Evolutionary conservation across 805 yeast species (phyloP), one percentile per base, ranked within the genome.

Genomic region (Saturnispora bothae): DNA sequence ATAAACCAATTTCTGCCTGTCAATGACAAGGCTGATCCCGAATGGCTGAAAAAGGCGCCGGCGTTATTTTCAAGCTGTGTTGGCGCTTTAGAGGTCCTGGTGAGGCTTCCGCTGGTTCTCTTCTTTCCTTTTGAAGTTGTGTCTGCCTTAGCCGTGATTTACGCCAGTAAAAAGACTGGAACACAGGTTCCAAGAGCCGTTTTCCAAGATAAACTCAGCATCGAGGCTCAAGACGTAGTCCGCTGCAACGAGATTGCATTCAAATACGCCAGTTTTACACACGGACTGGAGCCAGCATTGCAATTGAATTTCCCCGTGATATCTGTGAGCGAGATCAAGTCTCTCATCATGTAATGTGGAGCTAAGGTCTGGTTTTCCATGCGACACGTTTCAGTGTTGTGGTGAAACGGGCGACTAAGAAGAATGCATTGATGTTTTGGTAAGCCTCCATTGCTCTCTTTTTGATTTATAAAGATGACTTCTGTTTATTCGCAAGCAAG

Each of bases 31-130:
- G 48, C 44, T n/a, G 47, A 43, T 23, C 34, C 43, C 14, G 55
- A 33, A 37, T 25, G 39, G 41, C 26, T 43, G 38, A 27, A 40
- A 43, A 26, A 47, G 33, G 31, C 46, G 27, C 33, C 34, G 18
- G 29, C 46, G 7, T 17, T 45, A 12, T 56, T 54, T 28, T 46
- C 48, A 15, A 41, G 50, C 16, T 45, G 55, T 31, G 48, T 59
- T 3, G 47, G 48, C 30, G 45, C 53, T 27, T 51, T 48, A 39
- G 64, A 59, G 36, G 19, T 49, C 10, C 28, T 52, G 7, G 48
- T 53, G 3, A 43, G 62, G 37, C 40, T 56, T 16, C 62, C 64
- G 2, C 17, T 59, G n/a, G 17, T 48, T 17, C 31, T 59, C 26
- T 21, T 59, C 7, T 50, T 46, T 33, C 45, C 48, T 2, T 38